These are phyloP conservation scores for Candida palmyrensis DNA, from an alignment of 805 yeast species.

Conservation along the genomic window DNA sequence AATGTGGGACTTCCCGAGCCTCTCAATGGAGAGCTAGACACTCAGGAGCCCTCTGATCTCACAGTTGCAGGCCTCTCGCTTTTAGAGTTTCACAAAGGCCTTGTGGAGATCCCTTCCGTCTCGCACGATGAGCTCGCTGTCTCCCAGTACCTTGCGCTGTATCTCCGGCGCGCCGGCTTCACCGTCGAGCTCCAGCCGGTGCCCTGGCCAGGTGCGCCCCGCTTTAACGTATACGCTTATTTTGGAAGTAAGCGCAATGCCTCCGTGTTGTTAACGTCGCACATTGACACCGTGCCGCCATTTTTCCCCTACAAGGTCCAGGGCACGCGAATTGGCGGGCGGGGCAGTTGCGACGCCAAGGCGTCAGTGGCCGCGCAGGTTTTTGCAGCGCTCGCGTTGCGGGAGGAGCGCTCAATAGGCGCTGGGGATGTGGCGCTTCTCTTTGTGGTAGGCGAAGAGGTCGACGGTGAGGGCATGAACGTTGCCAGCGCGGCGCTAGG, in stretches of 20 bases:
- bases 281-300: slow-evolving; percentile 73
- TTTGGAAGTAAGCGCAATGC: slow-evolving; percentile 40
- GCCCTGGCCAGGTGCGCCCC: slow-evolving; percentile 13
- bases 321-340: slow-evolving; percentile 51
- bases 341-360: slow-evolving; percentile 72
- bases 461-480: slow-evolving; percentile 60
- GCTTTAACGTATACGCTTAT: slow-evolving; percentile 57
- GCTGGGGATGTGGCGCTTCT: slow-evolving; percentile 57
- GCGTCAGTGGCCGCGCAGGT: slow-evolving; percentile 63
- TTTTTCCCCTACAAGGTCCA: slow-evolving; percentile 45
- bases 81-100: slow-evolving; percentile 19
- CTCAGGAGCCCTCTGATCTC: too few species aligned
- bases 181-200: slow-evolving; percentile 46
- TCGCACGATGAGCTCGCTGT: slow-evolving; percentile 24
- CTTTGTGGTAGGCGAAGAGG: slow-evolving; percentile 69
- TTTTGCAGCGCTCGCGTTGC: slow-evolving; percentile 46
- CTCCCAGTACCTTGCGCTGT: slow-evolving; percentile 32
- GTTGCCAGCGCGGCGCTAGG: slow-evolving; percentile 35
- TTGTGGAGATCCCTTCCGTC: slow-evolving; percentile 23
- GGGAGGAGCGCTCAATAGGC: slow-evolving; percentile 26
- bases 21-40: too few species aligned
- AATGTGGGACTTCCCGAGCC: too few species aligned
- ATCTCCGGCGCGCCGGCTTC: slow-evolving; percentile 39
- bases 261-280: slow-evolving; percentile 52
- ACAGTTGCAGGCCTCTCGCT: slow-evolving; percentile 10